Evolutionary conservation across 2,329 filamentous ascomycete genomes (phyloP), one percentile per base, ranked within the genome.

Genomic region (Sarocladiaceae sp.): DNA sequence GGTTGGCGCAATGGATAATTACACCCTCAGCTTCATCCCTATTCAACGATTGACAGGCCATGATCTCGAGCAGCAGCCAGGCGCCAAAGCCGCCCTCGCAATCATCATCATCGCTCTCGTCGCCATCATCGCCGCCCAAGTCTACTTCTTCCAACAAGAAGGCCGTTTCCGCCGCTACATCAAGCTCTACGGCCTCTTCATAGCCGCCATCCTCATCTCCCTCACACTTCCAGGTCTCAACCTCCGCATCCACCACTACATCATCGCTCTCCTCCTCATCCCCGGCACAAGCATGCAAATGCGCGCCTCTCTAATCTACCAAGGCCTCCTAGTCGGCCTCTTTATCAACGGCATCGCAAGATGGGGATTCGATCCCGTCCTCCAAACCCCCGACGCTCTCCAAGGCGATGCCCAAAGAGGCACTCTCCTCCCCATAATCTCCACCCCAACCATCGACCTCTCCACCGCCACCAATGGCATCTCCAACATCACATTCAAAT

Each of bases 301-400:
- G 5, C 82, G 94, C 0, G 88, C 90, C 0, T 86, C 86, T 1
- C 75, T 97, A 8, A 68, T 96, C 2, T 97, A 94, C 63, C 93
- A 97, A 67, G 94, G 94, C 11, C 74, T 99, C 2, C 76, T 99
- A 0, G 73, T 97, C 7, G 94, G 94, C 0, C 78, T 97, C 0
- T 97, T 97, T 67, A 86, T 97, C 71, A 97, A 97, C 65, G 93
- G 94, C 50, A 84, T 95, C 54, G 93, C 92, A 3, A 81, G 93
- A 39, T 97, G 94, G 94, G 92, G 92, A 0, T 99, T 96, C 66
- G 92, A 90, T 56, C 80, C 87, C 1, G 83, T 99, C 44, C 79
- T 99, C 15, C 86, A 99, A 69, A 97, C 94, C 0, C 82, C 88
- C 0, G 78, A 70, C 1, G 83, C 84, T 1, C 71, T 99, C 22